These are phyloP conservation scores for Nakaseomyces uthaithaninus DNA, from an alignment of 1,139 yeast genomes.

Conservation along the genomic window DNA sequence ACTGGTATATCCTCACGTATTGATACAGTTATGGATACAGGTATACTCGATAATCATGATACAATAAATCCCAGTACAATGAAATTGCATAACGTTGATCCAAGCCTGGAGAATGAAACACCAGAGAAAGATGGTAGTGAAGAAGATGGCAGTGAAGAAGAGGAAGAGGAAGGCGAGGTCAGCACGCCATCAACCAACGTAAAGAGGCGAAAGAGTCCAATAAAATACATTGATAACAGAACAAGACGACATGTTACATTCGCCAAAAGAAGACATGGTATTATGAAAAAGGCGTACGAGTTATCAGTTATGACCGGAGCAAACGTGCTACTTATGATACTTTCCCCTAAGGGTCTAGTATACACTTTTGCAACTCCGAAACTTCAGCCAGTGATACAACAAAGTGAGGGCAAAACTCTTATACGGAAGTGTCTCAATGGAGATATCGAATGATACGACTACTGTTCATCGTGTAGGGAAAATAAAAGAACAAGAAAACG, in stretches of 20 bases:
- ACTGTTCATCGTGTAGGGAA: too few species aligned
- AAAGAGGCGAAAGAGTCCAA: conserved; percentile 79
- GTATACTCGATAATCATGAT: not conserved
- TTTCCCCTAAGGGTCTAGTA: conserved; percentile 91
- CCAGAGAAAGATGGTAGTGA: conserved; percentile 8
- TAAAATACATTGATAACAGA: conserved; percentile 92
- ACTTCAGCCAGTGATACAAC: conserved; percentile 88
- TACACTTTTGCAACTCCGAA: conserved; percentile 97
- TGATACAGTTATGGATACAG: too few species aligned
- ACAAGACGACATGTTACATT: conserved; percentile 95
- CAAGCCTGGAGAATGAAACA: conserved; percentile 7
- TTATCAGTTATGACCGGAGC: conserved; percentile 91
- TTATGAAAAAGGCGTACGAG: conserved; percentile 96
- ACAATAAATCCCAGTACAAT: not conserved
- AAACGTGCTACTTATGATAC: conserved; percentile 84
- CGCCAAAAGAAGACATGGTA: conserved; percentile 93
- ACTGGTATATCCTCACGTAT: too few species aligned
- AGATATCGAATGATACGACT: too few species aligned
- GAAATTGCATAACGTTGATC: conserved; percentile 4
- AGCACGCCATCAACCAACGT: conserved; percentile 3
- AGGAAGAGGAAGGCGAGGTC: conserved; percentile 8
- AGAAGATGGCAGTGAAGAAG: conserved; percentile 11
- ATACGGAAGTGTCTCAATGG: conserved; percentile 77
- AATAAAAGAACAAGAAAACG: not conserved
- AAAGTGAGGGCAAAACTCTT: conserved; percentile 88